A percentile compares a stretch with the other conserved stretches of the same genome.
phyloP scores from a whole-genome alignment of 2,329 filamentous ascomycete species.

The Clathrospora elynae region DNA sequence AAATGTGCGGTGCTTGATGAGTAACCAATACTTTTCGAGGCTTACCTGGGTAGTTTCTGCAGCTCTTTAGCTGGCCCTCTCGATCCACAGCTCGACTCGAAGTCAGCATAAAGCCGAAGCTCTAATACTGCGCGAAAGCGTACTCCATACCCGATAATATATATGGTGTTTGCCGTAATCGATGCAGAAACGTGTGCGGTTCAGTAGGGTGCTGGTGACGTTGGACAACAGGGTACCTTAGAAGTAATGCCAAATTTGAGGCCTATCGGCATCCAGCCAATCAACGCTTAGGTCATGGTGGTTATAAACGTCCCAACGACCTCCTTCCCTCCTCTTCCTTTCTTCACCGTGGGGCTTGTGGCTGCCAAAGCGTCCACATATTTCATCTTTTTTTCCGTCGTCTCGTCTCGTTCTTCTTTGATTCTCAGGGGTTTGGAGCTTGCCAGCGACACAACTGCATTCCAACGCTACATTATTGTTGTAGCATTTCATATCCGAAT shows the following conservation, averaged over 20 bases:
- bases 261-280: conserved; percentile 6
- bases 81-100: too few relatives aligned
- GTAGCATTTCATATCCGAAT: conserved; percentile 7
- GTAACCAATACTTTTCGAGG: too few relatives aligned
- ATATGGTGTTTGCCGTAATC: neutral
- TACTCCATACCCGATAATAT: neutral
- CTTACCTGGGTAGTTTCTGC: too few relatives aligned
- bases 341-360: conserved; percentile 9
- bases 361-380: conserved; percentile 3
- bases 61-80: too few relatives aligned
- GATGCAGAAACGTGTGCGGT: too few relatives aligned
- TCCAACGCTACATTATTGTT: conserved; percentile 4
- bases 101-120: too few relatives aligned
- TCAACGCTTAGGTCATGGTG: neutral
- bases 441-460: conserved; percentile 4
- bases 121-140: too few relatives aligned
- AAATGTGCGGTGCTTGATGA: too few relatives aligned
- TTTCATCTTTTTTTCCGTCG: conserved; percentile 3
- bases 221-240: too few relatives aligned
- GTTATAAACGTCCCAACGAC: neutral
- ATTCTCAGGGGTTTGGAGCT: conserved; percentile 4
- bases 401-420: conserved; percentile 6
- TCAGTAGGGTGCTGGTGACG: too few relatives aligned
- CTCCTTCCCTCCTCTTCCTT: conserved; percentile 1
- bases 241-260: conserved; percentile 6